A percentile compares a stretch with the other conserved stretches of the same genome.
These are phyloP conservation scores for Barnettozyma populi DNA, from an alignment of 805 yeast species.

Conservation along the genomic window DNA sequence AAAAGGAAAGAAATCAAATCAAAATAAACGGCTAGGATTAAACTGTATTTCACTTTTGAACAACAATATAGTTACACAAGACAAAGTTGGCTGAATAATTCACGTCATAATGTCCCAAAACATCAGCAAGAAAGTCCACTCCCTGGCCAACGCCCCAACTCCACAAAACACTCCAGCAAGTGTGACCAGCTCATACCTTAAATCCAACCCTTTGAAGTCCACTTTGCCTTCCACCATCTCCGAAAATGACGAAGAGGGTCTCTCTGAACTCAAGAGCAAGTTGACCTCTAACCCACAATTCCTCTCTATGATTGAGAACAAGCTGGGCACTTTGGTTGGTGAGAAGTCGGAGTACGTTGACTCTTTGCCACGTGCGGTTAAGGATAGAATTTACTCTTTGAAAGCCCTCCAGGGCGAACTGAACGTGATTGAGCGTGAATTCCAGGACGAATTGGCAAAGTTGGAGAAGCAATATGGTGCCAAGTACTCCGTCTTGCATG, in stretches of 20 bases:
- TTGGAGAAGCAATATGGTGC: conserved; percentile 75
- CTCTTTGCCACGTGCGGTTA: conserved; percentile 63
- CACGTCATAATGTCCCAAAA: conserved; percentile 70
- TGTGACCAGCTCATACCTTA: conserved; percentile 67
- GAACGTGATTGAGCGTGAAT: conserved; percentile 80
- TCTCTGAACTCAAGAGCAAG: conserved; percentile 32
- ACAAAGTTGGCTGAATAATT: background rate
- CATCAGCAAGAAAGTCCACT: conserved; percentile 68
- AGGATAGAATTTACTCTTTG: conserved; percentile 73
- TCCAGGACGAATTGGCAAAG: conserved; percentile 81
- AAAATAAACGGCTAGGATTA: background rate
- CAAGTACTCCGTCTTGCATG: conserved; percentile 71
- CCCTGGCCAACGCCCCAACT: conserved; percentile 89
- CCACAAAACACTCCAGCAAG: conserved; percentile 98
- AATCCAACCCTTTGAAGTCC: conserved; percentile 38
- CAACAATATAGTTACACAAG: background rate
- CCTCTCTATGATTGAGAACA: conserved; percentile 84
- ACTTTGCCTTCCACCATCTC: conserved; percentile 66
- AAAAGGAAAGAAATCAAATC: background rate
- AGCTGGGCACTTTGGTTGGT: conserved; percentile 79
- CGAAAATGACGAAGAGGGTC: conserved; percentile 50
- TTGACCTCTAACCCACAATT: conserved; percentile 77
- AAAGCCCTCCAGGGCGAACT: conserved; percentile 77
- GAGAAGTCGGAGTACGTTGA: conserved; percentile 82
- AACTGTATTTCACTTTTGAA: background rate